Evolutionary conservation across 352 stramenopile genomes (phyloP).

Genomic region (Elongisporangium senticosum): DNA sequence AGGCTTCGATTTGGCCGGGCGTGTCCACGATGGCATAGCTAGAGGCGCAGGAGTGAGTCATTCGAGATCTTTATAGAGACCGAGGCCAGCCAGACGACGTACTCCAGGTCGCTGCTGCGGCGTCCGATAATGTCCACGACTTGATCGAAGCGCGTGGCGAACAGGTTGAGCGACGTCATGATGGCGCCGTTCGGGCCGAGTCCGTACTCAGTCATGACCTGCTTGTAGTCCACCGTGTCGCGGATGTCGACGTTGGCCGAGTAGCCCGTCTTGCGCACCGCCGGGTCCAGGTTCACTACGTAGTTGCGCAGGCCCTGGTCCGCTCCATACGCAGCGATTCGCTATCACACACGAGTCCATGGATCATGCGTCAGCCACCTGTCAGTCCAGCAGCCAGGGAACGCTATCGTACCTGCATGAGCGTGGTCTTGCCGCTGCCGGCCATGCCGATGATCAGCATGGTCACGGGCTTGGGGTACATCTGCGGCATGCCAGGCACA

Average conservation of each 20-base stretch:
- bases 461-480: conserved; percentile 68
- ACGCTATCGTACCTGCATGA: conserved; percentile 73
- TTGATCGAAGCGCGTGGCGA: conserved; percentile 99
- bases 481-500: conserved; percentile 20
- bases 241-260: conserved; percentile 98
- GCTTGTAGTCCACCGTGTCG: conserved; percentile 99
- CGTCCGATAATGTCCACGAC: conserved; percentile 94
- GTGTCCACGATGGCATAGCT: conserved; percentile 98
- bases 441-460: conserved; percentile 95
- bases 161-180: conserved; percentile 99
- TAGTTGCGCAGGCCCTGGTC: conserved; percentile 85
- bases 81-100: conserved; percentile 14
- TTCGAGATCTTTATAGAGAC: background rate
- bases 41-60: conserved; percentile 1
- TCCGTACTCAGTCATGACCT: conserved; percentile 97
- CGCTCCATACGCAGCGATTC: conserved; percentile 62
- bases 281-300: conserved; percentile 98
- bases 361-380: no score
- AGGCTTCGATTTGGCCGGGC: conserved; percentile 99
- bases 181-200: conserved; percentile 98
- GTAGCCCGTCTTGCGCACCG: conserved; percentile 95
- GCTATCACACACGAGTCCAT: conserved; percentile 12
- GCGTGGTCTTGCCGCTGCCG: conserved; percentile 94
- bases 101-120: conserved; percentile 79
- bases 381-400: no score